phyloP scores from a whole-genome alignment of 2,329 filamentous ascomycete species.

The Fusarium coffeatum region DNA sequence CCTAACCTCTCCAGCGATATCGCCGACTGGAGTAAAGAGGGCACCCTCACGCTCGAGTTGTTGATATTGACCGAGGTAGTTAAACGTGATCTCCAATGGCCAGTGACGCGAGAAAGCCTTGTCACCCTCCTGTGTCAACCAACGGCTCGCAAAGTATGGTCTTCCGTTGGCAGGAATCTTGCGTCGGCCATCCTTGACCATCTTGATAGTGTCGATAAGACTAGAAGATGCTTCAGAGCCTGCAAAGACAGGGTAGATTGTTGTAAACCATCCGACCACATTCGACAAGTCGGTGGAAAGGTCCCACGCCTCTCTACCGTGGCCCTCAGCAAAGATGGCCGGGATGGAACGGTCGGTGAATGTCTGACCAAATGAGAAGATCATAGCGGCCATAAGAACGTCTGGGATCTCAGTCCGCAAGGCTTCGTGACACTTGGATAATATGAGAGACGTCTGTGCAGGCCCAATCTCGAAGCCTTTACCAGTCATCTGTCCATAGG shows the following conservation, averaged over 20 bases:
- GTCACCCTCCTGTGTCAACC: constrained; percentile 21
- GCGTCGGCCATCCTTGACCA: constrained; percentile 36
- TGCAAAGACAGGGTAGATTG: constrained; percentile 48
- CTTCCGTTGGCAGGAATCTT: constrained; percentile 27
- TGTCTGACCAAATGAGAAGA: constrained; percentile 43
- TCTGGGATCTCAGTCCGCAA: constrained; percentile 51
- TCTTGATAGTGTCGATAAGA: constrained; percentile 29
- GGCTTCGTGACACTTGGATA: constrained; percentile 39
- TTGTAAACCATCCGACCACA: constrained; percentile 56
- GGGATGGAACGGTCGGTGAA: constrained; percentile 49
- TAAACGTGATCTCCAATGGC: constrained; percentile 46
- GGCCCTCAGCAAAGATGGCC: constrained; percentile 50
- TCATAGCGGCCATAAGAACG: constrained; percentile 49
- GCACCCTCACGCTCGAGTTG: constrained; percentile 46
- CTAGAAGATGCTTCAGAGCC: neutral
- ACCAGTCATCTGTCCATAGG: constrained; percentile 36
- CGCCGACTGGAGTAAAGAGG: constrained; percentile 36
- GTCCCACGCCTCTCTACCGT: constrained; percentile 52
- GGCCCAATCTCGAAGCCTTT: constrained; percentile 33
- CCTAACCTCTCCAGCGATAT: constrained; percentile 33
- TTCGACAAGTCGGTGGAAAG: constrained; percentile 46
- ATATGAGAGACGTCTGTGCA: constrained; percentile 28
- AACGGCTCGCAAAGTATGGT: constrained; percentile 39
- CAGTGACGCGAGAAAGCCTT: constrained; percentile 29
- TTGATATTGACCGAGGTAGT: constrained; percentile 47